These are phyloP conservation scores for Clitoria ternatea DNA, from an alignment of 306 rosid genomes.

Conservation along the genomic window DNA sequence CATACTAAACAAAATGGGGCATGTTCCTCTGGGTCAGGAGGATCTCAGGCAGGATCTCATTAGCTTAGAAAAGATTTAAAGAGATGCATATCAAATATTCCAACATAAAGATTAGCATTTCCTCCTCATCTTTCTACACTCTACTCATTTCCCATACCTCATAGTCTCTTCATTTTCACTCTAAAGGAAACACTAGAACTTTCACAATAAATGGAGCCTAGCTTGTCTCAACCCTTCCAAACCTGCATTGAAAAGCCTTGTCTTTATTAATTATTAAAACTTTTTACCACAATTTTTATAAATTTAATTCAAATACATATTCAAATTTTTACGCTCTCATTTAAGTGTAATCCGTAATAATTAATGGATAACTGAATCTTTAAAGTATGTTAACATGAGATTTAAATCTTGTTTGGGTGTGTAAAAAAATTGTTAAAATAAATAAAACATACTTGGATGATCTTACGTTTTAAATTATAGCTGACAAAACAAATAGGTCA, in stretches of 20 bases:
- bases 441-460: too few species aligned
- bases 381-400: too few species aligned
- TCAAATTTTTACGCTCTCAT: too few species aligned
- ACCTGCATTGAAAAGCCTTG: constrained; percentile 33
- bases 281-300: too few species aligned
- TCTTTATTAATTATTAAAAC: constrained; percentile 29
- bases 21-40: constrained; percentile 62
- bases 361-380: too few species aligned
- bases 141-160: constrained; percentile 31
- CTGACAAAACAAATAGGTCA: too few species aligned
- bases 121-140: constrained; percentile 29
- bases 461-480: too few species aligned
- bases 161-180: constrained; percentile 4
- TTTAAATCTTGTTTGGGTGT: too few species aligned
- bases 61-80: constrained; percentile 27
- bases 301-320: too few species aligned
- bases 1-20: constrained; percentile 59
- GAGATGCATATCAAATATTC: constrained; percentile 44
- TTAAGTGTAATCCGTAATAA: too few species aligned
- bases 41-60: constrained; percentile 60
- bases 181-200: constrained; percentile 18
- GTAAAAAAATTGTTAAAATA: too few species aligned
- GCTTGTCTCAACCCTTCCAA: constrained; percentile 34
- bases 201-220: constrained; percentile 24
- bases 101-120: constrained; percentile 40